Percentiles rank a stretch among this genome's conserved stretches.
phyloP scores from a whole-genome alignment of 192 early-diverging fungal species.

The Rhizoclosmatium globosum region DNA sequence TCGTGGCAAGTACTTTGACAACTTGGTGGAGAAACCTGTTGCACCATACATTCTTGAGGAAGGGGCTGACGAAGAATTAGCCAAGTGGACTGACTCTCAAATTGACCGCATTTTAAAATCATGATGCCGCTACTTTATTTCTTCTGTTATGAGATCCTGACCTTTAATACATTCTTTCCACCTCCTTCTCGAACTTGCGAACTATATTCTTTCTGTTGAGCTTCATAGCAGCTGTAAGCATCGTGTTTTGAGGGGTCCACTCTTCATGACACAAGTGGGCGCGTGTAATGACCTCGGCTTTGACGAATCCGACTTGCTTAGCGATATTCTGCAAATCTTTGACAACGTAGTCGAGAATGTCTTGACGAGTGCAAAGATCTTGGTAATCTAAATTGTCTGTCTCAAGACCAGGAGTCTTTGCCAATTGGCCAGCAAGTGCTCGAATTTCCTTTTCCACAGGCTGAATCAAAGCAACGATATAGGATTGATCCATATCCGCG shows the following conservation, averaged over 20 bases:
- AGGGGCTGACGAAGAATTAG: no score
- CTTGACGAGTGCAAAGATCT: conserved; percentile 52
- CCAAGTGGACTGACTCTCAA: no score
- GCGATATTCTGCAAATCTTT: conserved; percentile 64
- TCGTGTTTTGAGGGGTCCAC: conserved; percentile 89
- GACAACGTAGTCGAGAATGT: conserved; percentile 55
- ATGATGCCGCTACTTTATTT: no score
- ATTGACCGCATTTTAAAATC: no score
- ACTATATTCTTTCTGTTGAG: conserved; percentile 83
- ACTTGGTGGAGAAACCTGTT: no score
- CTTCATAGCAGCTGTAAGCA: conserved; percentile 92
- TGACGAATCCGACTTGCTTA: conserved; percentile 69
- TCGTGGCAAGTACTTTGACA: no score
- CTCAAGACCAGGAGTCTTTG: conserved; percentile 27
- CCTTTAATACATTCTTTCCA: conserved; percentile 60
- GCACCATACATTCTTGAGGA: no score
- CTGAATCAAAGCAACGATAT: conserved; percentile 79
- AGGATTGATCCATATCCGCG: conserved; percentile 71
- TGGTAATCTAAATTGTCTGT: conserved; percentile 49
- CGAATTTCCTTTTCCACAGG: conserved; percentile 63
- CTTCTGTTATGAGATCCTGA: no score
- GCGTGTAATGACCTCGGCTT: conserved; percentile 75
- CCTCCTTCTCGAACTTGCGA: conserved; percentile 66
- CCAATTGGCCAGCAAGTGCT: conserved; percentile 24
- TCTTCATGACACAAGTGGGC: conserved; percentile 75